Evolutionary conservation across 768 basidiomycete species (phyloP).

Genomic region (Lactarius psammicola): DNA sequence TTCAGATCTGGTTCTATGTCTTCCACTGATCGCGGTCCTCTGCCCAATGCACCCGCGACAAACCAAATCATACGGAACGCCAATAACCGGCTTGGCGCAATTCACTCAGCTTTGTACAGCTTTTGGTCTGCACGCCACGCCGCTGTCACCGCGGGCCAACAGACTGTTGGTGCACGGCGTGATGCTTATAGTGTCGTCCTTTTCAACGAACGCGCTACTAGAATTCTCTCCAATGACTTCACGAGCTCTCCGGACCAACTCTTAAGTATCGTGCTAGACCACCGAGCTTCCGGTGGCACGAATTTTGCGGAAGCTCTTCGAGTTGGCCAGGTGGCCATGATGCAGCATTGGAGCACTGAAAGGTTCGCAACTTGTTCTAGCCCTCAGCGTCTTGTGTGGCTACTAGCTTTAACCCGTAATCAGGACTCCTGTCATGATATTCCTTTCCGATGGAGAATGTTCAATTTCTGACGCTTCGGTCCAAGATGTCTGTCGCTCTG

Average conservation of each 20-base stretch:
- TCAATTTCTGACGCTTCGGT: slow-evolving; percentile 38
- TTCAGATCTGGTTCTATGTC: slow-evolving; percentile 54
- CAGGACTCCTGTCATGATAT: slow-evolving; percentile 53
- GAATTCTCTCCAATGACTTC: slow-evolving; percentile 46
- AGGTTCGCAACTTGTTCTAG: slow-evolving; percentile 34
- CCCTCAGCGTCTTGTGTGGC: not conserved
- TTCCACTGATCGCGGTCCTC: slow-evolving; percentile 41
- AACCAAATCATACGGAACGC: slow-evolving; percentile 37
- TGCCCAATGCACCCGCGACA: slow-evolving; percentile 44
- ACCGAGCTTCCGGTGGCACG: slow-evolving; percentile 41
- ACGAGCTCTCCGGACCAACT: slow-evolving; percentile 46
- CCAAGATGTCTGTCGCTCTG: slow-evolving; percentile 42
- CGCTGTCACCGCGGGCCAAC: slow-evolving; percentile 33
- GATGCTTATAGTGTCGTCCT: slow-evolving; percentile 59
- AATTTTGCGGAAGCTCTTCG: slow-evolving; percentile 45
- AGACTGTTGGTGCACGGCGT: slow-evolving; percentile 36
- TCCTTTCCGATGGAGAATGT: slow-evolving; percentile 58
- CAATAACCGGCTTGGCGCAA: slow-evolving; percentile 56
- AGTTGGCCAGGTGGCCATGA: slow-evolving; percentile 41
- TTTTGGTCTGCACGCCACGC: slow-evolving; percentile 57
- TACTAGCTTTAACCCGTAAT: slow-evolving; percentile 11
- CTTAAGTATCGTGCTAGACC: slow-evolving; percentile 39
- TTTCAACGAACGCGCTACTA: slow-evolving; percentile 37
- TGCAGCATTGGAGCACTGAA: slow-evolving; percentile 50
- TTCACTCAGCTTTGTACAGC: slow-evolving; percentile 51